phyloP scores from a whole-genome alignment of 2,329 filamentous ascomycete genomes.

The Myriosclerotinia scirpicola region DNA sequence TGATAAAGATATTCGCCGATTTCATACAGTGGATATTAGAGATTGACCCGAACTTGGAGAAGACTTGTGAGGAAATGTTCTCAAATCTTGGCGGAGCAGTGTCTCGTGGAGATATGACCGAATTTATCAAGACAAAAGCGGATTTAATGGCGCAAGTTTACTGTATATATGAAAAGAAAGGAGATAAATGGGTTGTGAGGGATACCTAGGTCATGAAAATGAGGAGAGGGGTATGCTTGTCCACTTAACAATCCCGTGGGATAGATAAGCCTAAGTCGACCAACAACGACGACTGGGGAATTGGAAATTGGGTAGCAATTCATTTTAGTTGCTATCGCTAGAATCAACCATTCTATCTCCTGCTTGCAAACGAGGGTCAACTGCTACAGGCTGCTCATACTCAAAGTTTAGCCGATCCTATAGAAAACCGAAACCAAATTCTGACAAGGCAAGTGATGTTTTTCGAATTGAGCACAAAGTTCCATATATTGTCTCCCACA shows the following conservation, averaged over 20 bases:
- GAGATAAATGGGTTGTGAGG: neutral
- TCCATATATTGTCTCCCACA: neutral
- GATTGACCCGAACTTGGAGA: neutral
- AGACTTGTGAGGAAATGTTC: neutral
- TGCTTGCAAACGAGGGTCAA: neutral
- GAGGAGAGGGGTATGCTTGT: too few relatives aligned
- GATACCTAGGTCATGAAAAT: slow-evolving; percentile 7
- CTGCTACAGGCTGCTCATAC: neutral
- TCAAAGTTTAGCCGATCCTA: neutral
- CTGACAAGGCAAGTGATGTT: neutral
- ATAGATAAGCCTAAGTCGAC: neutral
- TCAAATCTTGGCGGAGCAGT: slow-evolving; percentile 9
- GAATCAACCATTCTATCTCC: neutral
- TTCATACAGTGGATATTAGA: neutral
- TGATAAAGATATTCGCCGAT: neutral
- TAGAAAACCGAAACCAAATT: neutral
- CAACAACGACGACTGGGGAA: neutral
- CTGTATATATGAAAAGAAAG: neutral
- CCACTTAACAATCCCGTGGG: too few relatives aligned
- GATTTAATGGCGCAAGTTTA: slow-evolving; percentile 5
- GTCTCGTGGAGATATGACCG: neutral
- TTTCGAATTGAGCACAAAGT: neutral
- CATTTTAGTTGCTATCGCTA: slow-evolving; percentile 3
- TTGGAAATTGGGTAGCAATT: slow-evolving; percentile 13
- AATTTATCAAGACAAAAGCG: neutral